phyloP scores from a whole-genome alignment of 208 protist species.

The Wallacemonas rigidus region DNA sequence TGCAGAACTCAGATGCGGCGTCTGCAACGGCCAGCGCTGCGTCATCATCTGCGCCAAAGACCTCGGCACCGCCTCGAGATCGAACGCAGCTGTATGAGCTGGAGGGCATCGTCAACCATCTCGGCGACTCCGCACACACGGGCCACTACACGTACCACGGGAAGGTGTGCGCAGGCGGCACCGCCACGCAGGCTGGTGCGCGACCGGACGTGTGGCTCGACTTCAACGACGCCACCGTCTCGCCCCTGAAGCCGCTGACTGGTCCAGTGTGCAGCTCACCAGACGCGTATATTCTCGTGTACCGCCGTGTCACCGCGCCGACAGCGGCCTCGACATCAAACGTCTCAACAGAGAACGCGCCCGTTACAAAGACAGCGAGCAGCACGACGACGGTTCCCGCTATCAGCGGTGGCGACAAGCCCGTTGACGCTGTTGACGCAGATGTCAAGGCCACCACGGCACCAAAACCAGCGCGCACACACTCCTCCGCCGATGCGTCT shows the following conservation, averaged over 20 bases:
- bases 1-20: not conserved
- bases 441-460: not conserved
- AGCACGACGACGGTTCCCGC: too few species aligned
- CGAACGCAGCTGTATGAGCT: constrained; percentile 47
- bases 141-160: constrained; percentile 87
- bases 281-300: constrained; percentile 79
- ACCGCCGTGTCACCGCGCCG: constrained; percentile 33
- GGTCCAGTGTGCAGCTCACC: constrained; percentile 38
- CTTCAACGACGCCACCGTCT: constrained; percentile 77
- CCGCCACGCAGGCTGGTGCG: not conserved
- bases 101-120: constrained; percentile 74
- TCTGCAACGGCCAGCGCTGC: too few species aligned
- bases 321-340: not conserved
- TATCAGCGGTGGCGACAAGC: not conserved
- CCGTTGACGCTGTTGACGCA: not conserved
- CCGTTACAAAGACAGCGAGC: too few species aligned
- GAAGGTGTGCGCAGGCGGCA: constrained; percentile 32
- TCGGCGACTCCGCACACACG: constrained; percentile 57
- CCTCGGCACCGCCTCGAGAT: not conserved
- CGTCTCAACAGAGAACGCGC: too few species aligned
- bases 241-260: constrained; percentile 43
- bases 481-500: not conserved
- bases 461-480: not conserved
- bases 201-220: constrained; percentile 43
- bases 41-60: too few species aligned